These are phyloP conservation scores for Alternaria triticimaculans DNA, from an alignment of 2,329 filamentous ascomycete genomes.

Conservation along the genomic window DNA sequence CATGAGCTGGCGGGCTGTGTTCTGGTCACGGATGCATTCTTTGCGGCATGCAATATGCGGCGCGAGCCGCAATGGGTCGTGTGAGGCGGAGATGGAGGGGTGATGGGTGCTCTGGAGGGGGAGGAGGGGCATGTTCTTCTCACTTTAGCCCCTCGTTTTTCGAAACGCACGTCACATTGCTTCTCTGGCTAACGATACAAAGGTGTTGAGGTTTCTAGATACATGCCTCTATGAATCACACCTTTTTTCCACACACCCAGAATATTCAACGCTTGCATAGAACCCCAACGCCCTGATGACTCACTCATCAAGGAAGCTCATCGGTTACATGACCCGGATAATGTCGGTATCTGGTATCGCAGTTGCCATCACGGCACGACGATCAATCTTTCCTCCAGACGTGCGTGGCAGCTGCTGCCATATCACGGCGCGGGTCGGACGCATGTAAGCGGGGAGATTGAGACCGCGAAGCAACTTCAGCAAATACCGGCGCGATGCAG, in stretches of 20 bases:
- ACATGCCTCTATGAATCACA: background rate
- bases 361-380: background rate
- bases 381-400: background rate
- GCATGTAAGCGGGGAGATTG: slow-evolving; percentile 2
- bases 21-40: slow-evolving; percentile 13
- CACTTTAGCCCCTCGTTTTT: slow-evolving; percentile 11
- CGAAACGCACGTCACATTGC: slow-evolving; percentile 17
- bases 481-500: background rate
- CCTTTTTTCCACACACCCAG: background rate
- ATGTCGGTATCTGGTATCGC: background rate
- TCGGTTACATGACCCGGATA: background rate
- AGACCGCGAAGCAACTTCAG: background rate
- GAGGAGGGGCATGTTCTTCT: background rate
- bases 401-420: background rate
- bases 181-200: slow-evolving; percentile 16
- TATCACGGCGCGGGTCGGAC: background rate
- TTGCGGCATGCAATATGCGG: slow-evolving; percentile 17
- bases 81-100: slow-evolving; percentile 10
- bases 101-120: slow-evolving; percentile 3
- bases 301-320: background rate
- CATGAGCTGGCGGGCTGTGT: slow-evolving; percentile 33
- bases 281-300: background rate
- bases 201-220: background rate
- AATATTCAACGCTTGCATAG: background rate
- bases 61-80: slow-evolving; percentile 21